Evolutionary conservation across 2,329 filamentous ascomycete species (phyloP).

Genomic region (Penicillium sp.): DNA sequence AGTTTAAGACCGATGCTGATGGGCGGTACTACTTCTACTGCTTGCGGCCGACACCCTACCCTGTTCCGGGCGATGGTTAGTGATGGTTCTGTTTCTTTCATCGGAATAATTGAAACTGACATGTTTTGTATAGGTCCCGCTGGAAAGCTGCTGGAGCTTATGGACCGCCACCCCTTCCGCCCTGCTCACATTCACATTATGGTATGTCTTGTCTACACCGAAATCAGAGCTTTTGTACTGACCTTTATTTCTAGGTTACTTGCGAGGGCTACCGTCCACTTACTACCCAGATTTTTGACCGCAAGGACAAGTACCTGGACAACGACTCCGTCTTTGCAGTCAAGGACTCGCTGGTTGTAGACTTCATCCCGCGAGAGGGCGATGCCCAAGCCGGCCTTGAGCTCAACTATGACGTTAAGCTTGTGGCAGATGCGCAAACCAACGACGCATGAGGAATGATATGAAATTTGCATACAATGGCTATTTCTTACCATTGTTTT

Average conservation of each 20-base stretch:
- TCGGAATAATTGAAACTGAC: neutral
- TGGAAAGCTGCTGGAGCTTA: slow-evolving; percentile 56
- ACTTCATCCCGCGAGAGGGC: slow-evolving; percentile 54
- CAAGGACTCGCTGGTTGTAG: slow-evolving; percentile 59
- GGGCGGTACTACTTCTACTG: slow-evolving; percentile 65
- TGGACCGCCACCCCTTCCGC: slow-evolving; percentile 62
- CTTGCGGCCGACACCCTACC: slow-evolving; percentile 60
- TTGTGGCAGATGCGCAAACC: slow-evolving; percentile 28
- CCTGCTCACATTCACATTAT: slow-evolving; percentile 66
- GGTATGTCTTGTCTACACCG: slow-evolving; percentile 37
- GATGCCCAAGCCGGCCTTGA: slow-evolving; percentile 56
- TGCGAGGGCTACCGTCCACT: slow-evolving; percentile 64
- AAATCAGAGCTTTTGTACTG: neutral
- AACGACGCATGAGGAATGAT: slow-evolving; percentile 8
- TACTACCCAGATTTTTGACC: slow-evolving; percentile 76
- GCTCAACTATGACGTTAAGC: slow-evolving; percentile 53
- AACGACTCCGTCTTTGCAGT: slow-evolving; percentile 61
- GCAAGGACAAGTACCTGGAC: slow-evolving; percentile 61
- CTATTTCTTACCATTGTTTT: neutral
- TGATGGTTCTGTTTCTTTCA: neutral
- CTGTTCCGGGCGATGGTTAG: slow-evolving; percentile 53
- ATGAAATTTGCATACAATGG: neutral
- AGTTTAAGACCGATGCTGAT: slow-evolving; percentile 65
- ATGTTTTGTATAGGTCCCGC: slow-evolving; percentile 48
- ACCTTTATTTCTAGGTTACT: slow-evolving; percentile 44